Evolutionary conservation across 257 asterid species (phyloP), one percentile per base, ranked within the genome.

Genomic region (Lantana camara): DNA sequence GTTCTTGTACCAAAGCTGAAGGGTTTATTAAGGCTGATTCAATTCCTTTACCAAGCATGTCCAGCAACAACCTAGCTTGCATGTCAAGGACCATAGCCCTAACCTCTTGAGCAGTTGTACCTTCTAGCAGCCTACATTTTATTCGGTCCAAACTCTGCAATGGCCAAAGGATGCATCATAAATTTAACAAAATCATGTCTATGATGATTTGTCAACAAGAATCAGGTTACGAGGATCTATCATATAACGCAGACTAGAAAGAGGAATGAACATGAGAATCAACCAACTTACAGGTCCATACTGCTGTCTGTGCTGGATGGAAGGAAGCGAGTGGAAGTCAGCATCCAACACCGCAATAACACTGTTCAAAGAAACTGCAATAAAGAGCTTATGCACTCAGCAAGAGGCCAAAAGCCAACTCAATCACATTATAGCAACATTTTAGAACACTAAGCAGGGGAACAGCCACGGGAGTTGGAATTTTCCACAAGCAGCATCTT

Each of bases 21-120:
- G 99, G 99, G 75, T 86, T 88, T 71, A 89, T 68, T 62, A 94
- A 76, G 40, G 97, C 99, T 30, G 99, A 88, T 79, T 94, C 97
- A 42, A 94, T 94, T 54, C 99, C 99, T 89, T 94, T 90, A 57
- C 99, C 97, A 55, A 94, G 96, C 99, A 94, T 94, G 82, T 90
- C 99, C 67, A 94, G 78, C 72, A 94, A 78, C 75, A 94, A 63
- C 77, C 97, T 83, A 3, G 99, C 99, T 83, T 94, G 99, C 99
- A 94, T 94, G 75, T 94, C 99, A 57, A 94, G 97, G 68, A 94
- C 99, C 99, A 94, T 94, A 27, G 99, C 99, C 82, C 99, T 79
- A 68, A 94, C 99, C 88, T 94, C 99, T 79, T 94, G 99, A 22
- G 96, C 93, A 74, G 85, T 88, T 59, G 95, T 83, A 69, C 99